A percentile compares a stretch with the other conserved stretches of the same genome.
Conservation (phyloP, 1,139 yeast species). For the Insectozyma bohioensis region DNA sequence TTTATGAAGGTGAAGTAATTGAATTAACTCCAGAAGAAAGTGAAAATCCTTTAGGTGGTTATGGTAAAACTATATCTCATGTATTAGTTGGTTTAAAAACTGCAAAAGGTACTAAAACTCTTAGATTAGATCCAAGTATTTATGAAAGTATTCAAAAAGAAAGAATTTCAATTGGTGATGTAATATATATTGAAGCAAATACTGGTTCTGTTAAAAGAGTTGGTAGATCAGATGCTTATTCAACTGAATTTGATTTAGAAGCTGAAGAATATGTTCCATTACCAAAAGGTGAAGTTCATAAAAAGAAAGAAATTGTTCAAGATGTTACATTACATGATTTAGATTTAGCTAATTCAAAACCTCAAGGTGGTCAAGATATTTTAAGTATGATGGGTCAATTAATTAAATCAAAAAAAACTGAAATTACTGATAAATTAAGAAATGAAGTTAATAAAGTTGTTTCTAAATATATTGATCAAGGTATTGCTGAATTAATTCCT, state of each 20-base stretch:
- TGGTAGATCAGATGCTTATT: conserved; percentile 97
- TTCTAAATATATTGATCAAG: conserved; percentile 94
- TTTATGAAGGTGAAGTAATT: conserved; percentile 97
- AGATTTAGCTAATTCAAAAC: conserved; percentile 94
- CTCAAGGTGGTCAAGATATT: conserved; percentile 99
- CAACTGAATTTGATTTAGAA: conserved; percentile 96
- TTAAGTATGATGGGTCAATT: conserved; percentile 98
- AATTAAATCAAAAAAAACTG: conserved; percentile 96
- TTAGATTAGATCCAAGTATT: conserved; percentile 91
- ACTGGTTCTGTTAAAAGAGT: conserved; percentile 98
- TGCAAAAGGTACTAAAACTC: conserved; percentile 91
- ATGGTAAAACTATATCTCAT: conserved; percentile 93
- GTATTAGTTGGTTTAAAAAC: conserved; percentile 94
- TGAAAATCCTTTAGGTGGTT: conserved; percentile 95
- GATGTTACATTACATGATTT: conserved; percentile 95
- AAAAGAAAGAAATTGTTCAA: conserved; percentile 96
- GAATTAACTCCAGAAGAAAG: conserved; percentile 97
- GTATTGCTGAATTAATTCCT: conserved; percentile 96
- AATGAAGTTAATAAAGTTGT: conserved; percentile 94
- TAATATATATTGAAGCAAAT: conserved; percentile 93
- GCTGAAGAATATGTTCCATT: conserved; percentile 98
- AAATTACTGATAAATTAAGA: conserved; percentile 93
- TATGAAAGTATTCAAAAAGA: conserved; percentile 97
- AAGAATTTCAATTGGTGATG: conserved; percentile 92
- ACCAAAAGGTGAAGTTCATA: conserved; percentile 98